Evolutionary conservation across 1,139 yeast genomes (phyloP), one percentile per base, ranked within the genome.

Genomic region (Candida glucosophila): DNA sequence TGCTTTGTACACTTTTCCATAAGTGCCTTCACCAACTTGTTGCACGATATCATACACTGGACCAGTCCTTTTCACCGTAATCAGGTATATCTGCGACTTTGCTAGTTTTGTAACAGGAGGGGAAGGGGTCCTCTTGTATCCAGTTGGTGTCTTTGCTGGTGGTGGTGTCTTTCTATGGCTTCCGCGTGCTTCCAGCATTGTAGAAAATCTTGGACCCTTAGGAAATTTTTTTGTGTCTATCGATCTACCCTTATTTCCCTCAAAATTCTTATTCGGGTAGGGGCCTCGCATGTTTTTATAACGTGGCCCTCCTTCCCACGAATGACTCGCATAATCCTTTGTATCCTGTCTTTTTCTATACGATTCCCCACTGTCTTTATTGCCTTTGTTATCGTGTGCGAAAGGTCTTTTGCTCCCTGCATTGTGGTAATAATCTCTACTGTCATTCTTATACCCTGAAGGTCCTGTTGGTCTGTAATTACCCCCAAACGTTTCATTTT

Each of bases 1-100:
- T 0, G 93, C 92, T 44, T 65, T 65, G 37, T 62, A 64, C 5
- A 55, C 70, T 34, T 61, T 63, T 6, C 71, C 71, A 34, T 63
- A 64, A 1, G 71, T 64, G n/a, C 71, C 71, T 40, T 64, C 69
- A 8, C 71, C 71, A 4, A 64, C 70, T 33, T 63, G 71, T 30
- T 57, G 67, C 2, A 61, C 56, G 27, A 67, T 45, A 30, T 52
- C 47, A 35, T 60, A 62, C 2, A 55, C 37, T 26, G 56, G 64
- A 7, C 47, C 26, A 2, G 52, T 30, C 24, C 50, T 47, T 2
- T 32, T 31, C 3, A 49, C 41, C 30, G 47, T 49, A 4, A 62
- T 41, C 33, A 55, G 52, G 34, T 57, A 63, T n/a, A 60, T 47
- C 33, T 62, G 67, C 11, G 48, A 40, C 14, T 36, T 33, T 4